Conservation (phyloP, 2,329 filamentous ascomycete genomes). For the Aspergillus fischeri region DNA sequence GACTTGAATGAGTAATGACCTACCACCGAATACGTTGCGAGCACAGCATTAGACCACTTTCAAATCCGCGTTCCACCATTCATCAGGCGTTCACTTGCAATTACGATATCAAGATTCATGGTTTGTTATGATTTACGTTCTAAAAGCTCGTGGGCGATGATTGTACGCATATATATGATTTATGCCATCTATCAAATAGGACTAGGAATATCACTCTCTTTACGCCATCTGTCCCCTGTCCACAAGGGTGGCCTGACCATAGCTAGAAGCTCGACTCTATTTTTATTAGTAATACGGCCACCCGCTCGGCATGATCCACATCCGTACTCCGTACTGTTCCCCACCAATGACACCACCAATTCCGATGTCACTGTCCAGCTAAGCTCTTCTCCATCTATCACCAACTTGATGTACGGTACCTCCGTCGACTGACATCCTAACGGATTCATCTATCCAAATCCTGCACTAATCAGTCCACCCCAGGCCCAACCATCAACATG, state of each 20-base stretch:
- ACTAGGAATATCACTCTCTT: background rate
- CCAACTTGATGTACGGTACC: background rate
- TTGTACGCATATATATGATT: background rate
- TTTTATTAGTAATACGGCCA: background rate
- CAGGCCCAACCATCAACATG: constrained; percentile 10
- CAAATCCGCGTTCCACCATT: background rate
- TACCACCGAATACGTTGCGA: background rate
- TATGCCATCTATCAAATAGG: background rate
- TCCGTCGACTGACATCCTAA: no score
- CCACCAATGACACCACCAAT: background rate
- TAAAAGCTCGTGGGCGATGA: background rate
- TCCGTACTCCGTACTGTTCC: background rate
- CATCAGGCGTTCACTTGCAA: background rate
- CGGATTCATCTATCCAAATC: no score
- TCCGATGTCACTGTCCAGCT: background rate
- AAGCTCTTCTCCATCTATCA: background rate
- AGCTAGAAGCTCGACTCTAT: background rate
- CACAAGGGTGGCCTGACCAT: no score
- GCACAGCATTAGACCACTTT: background rate
- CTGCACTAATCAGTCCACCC: background rate
- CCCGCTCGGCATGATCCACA: background rate
- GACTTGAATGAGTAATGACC: background rate
- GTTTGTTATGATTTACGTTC: background rate
- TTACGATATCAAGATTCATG: background rate
- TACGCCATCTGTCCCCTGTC: background rate